Evolutionary conservation across 805 yeast genomes (phyloP), one percentile per base, ranked within the genome.

Genomic region (Candida cerambycidarum): DNA sequence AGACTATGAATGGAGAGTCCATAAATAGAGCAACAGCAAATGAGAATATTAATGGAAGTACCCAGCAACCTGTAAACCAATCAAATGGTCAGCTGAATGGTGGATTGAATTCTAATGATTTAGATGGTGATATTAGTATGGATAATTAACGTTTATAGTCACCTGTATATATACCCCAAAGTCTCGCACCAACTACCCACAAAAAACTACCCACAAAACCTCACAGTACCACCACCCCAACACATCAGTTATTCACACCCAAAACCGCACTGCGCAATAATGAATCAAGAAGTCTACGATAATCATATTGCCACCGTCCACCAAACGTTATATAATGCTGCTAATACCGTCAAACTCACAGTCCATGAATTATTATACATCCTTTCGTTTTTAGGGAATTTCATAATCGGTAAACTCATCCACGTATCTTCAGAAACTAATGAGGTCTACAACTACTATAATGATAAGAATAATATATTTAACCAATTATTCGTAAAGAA

Each of bases 401-500:
- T 82, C 28, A 29, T 73, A 0, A 38, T 75, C 27, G 88, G 86
- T 0, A 80, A 80, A 44, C 24, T 80, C 11, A 64, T 78, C 13
- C 74, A 72, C 51, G 45, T 57, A 17, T 52, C 65, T 18, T 67
- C 82, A 5, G 76, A 75, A 14, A 45, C 57, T 13, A 80, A 73
- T 39, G 72, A 69, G 44, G 68, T 75, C 21, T 60, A 69, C 62
- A 69, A 73, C 50, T 76, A 74, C 61, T 76, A 71, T 60, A 75
- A 77, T 39, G 69, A 80, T 43, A 89, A 87, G 63, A 73, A 76
- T 39, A 89, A 88, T 57, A 24, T 89, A 13, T 57, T 90, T 46
- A 92, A 92, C 61, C 74, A 73, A 15, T 36, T 75, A 5, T 87
- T 93, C 58, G 97, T 92, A 29, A 93, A 92, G 55, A 75, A 73